Conservation (phyloP, 495 filamentous ascomycete genomes). For the Aspergillus saccharolyticus region DNA sequence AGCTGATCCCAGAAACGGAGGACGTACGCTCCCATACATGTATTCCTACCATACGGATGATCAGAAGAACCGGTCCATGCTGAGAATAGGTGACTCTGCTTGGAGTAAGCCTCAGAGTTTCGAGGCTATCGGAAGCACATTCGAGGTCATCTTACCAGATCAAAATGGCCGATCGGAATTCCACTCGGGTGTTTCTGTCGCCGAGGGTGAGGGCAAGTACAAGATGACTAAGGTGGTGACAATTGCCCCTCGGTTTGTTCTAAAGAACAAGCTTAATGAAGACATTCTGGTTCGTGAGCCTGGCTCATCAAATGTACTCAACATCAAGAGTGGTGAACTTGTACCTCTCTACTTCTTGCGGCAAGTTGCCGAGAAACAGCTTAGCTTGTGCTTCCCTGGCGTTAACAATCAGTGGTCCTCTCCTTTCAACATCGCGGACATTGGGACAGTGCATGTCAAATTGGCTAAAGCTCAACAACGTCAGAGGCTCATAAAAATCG, state of each 20-base stretch:
- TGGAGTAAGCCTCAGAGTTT: constrained; percentile 99
- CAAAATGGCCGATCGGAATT: constrained; percentile 68
- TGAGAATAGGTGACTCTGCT: constrained; percentile 80
- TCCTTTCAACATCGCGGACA: constrained; percentile 91
- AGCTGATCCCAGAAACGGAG: constrained; percentile 45
- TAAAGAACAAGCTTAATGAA: constrained; percentile 89
- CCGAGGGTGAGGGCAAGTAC: constrained; percentile 93
- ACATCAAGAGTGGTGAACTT: constrained; percentile 67
- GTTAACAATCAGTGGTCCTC: constrained; percentile 98
- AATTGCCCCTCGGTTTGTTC: constrained; percentile 84
- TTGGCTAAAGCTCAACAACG: constrained; percentile 83
- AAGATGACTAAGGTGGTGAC: constrained; percentile 93
- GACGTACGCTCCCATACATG: constrained; percentile 81
- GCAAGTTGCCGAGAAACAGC: constrained; percentile 71
- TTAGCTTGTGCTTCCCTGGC: constrained; percentile 89
- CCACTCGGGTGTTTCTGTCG: constrained; percentile 81
- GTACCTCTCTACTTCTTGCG: constrained; percentile 84
- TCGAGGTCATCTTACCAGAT: constrained; percentile 77
- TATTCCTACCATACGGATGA: constrained; percentile 88
- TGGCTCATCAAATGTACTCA: constrained; percentile 74
- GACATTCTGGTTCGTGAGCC: constrained; percentile 86
- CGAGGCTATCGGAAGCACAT: constrained; percentile 92
- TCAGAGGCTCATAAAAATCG: constrained; percentile 80
- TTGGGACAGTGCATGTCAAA: constrained; percentile 89
- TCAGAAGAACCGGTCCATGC: constrained; percentile 76